Conservation (phyloP, 2,329 filamentous ascomycete genomes). For the Elsinoe australis region DNA sequence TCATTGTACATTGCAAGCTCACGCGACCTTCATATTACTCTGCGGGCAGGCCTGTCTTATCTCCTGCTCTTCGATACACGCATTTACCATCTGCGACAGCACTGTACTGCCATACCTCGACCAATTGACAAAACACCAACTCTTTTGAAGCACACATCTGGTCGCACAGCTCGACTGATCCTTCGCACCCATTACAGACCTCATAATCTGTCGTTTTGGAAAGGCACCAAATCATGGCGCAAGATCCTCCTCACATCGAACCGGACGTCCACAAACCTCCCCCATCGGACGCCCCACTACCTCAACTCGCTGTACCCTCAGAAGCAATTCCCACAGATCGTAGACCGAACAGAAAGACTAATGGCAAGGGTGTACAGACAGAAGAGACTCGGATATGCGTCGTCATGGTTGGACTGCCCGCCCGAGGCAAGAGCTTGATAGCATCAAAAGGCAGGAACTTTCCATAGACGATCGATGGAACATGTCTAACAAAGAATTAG, state of each 20-base stretch:
- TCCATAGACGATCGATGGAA: background rate
- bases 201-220: too few relatives aligned
- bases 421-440: slow-evolving; percentile 93
- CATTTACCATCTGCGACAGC: too few relatives aligned
- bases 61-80: too few relatives aligned
- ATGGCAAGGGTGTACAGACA: slow-evolving; percentile 69
- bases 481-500: slow-evolving; percentile 22
- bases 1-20: slow-evolving; percentile 6
- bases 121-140: too few relatives aligned
- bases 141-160: too few relatives aligned
- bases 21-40: slow-evolving; percentile 12
- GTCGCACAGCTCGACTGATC: slow-evolving; percentile 11
- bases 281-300: slow-evolving; percentile 11
- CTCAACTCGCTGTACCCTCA: slow-evolving; percentile 9
- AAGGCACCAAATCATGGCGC: slow-evolving; percentile 17
- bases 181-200: background rate
- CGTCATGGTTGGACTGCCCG: slow-evolving; percentile 95
- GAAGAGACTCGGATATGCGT: slow-evolving; percentile 97
- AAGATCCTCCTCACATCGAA: slow-evolving; percentile 9
- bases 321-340: slow-evolving; percentile 2
- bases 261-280: slow-evolving; percentile 9
- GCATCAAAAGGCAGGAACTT: slow-evolving; percentile 77
- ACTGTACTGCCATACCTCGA: too few relatives aligned
- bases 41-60: too few relatives aligned
- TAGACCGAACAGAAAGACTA: slow-evolving; percentile 34